A percentile compares a stretch with the other conserved stretches of the same genome.
phyloP scores from a whole-genome alignment of 2,329 filamentous ascomycete species.

The Pseudopithomyces maydicus region DNA sequence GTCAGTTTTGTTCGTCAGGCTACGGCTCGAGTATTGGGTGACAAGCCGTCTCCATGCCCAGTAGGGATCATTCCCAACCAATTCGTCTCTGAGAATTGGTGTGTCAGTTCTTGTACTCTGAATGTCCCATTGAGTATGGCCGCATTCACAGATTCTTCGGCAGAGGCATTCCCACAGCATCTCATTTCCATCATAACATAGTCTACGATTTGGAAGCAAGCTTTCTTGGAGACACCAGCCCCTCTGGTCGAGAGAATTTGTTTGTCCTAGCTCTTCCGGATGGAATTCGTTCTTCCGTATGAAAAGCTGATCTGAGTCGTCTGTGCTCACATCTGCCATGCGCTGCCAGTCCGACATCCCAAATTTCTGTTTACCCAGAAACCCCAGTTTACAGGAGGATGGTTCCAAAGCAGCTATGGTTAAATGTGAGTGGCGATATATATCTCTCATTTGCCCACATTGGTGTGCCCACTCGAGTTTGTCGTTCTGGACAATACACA shows the following conservation, averaged over 20 bases:
- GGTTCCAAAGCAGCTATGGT: conserved; percentile 4
- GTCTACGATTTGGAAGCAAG: conserved; percentile 1
- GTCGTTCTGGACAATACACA: conserved; percentile 3
- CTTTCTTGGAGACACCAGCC: conserved; percentile 6
- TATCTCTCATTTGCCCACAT: not conserved
- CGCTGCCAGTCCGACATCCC: not conserved
- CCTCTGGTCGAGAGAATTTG: not conserved
- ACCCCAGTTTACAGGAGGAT: conserved; percentile 1
- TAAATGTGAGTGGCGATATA: conserved; percentile 2
- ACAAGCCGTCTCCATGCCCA: too few relatives aligned
- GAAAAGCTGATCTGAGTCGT: not conserved
- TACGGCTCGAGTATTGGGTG: too few relatives aligned
- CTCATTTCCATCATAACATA: conserved; percentile 1
- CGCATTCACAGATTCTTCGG: conserved; percentile 3
- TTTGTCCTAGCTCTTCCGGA: not conserved
- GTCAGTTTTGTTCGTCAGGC: not conserved
- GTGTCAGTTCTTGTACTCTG: not conserved
- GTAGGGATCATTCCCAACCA: too few relatives aligned
- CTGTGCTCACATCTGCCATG: not conserved
- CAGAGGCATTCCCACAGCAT: conserved; percentile 4
- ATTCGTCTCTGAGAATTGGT: too few relatives aligned
- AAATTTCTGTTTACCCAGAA: conserved; percentile 6
- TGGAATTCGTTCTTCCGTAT: too few relatives aligned
- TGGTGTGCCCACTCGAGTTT: not conserved
- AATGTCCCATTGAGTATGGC: not conserved